A percentile compares a stretch with the other conserved stretches of the same genome.
Conservation (phyloP, 768 basidiomycete genomes). For the Amanita rimosa region DNA sequence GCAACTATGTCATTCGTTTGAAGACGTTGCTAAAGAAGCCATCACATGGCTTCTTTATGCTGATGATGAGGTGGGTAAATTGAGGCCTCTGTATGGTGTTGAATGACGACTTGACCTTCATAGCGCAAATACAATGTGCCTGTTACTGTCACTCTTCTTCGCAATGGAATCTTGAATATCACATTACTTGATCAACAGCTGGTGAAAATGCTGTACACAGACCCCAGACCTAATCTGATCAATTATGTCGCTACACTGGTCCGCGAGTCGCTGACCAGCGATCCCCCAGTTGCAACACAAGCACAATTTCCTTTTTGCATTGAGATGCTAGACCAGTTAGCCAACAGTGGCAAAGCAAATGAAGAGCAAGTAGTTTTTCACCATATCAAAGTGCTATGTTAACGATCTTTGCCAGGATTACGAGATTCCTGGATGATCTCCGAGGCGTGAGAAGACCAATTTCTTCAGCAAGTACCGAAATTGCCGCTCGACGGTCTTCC, state of each 20-base stretch:
- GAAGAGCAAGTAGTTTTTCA: slow-evolving; percentile 60
- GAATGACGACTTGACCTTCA: background rate
- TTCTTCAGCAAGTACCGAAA: slow-evolving; percentile 26
- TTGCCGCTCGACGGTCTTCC: slow-evolving; percentile 31
- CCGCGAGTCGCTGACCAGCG: slow-evolving; percentile 73
- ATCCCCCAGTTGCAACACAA: slow-evolving; percentile 73
- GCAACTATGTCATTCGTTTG: slow-evolving; percentile 78
- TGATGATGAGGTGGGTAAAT: slow-evolving; percentile 75
- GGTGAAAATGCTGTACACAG: slow-evolving; percentile 71
- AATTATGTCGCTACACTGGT: slow-evolving; percentile 78
- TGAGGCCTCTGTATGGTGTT: slow-evolving; percentile 3
- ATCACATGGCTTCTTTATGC: slow-evolving; percentile 94
- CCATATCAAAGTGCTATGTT: slow-evolving; percentile 2
- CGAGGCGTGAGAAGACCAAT: slow-evolving; percentile 48
- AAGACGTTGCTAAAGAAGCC: slow-evolving; percentile 93
- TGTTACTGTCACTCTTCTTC: slow-evolving; percentile 82
- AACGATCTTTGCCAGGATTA: slow-evolving; percentile 35
- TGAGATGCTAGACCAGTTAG: slow-evolving; percentile 69
- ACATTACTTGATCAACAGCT: slow-evolving; percentile 82
- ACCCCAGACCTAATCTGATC: slow-evolving; percentile 66
- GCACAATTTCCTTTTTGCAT: slow-evolving; percentile 71
- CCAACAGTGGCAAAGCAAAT: slow-evolving; percentile 65
- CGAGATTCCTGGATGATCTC: slow-evolving; percentile 71
- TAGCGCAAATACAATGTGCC: slow-evolving; percentile 95
- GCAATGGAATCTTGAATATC: slow-evolving; percentile 70